Conservation (phyloP, 306 rosid species). For the Vigna hirtella region DNA sequence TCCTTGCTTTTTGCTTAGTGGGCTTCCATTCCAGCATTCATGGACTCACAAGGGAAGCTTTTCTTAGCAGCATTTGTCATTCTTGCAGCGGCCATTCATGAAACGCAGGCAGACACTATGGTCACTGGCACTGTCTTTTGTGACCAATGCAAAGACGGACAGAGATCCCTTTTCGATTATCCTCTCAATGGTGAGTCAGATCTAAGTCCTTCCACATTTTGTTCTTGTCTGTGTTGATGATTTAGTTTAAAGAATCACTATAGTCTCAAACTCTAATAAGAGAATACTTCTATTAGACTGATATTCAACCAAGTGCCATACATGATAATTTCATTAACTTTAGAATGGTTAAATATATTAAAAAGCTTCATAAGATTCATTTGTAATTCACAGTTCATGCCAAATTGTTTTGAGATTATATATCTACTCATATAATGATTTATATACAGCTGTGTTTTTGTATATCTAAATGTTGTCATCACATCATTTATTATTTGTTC, state of each 20-base stretch:
- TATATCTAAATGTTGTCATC: too few species aligned
- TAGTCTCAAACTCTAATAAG: too few species aligned
- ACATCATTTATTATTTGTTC: too few species aligned
- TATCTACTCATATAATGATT: too few species aligned
- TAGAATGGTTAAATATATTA: too few species aligned
- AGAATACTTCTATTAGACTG: too few species aligned
- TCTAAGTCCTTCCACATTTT: constrained; percentile 16
- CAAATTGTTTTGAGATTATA: not conserved
- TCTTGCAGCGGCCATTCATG: constrained; percentile 56
- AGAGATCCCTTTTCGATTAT: constrained; percentile 73
- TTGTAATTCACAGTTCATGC: not conserved
- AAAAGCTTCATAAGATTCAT: not conserved
- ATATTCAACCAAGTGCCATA: too few species aligned
- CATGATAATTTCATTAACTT: too few species aligned
- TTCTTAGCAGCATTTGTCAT: constrained; percentile 52
- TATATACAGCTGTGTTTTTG: too few species aligned
- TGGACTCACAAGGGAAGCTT: constrained; percentile 59
- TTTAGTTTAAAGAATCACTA: too few species aligned
- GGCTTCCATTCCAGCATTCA: constrained; percentile 45
- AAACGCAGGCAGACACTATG: constrained; percentile 58
- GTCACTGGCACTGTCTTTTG: constrained; percentile 88
- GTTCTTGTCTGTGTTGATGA: not conserved
- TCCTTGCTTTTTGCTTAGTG: constrained; percentile 14
- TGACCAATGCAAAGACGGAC: constrained; percentile 95
- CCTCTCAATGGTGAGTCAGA: constrained; percentile 72